Conservation (phyloP, 192 early-diverging fungal genomes). For the Diversispora epigaea region DNA sequence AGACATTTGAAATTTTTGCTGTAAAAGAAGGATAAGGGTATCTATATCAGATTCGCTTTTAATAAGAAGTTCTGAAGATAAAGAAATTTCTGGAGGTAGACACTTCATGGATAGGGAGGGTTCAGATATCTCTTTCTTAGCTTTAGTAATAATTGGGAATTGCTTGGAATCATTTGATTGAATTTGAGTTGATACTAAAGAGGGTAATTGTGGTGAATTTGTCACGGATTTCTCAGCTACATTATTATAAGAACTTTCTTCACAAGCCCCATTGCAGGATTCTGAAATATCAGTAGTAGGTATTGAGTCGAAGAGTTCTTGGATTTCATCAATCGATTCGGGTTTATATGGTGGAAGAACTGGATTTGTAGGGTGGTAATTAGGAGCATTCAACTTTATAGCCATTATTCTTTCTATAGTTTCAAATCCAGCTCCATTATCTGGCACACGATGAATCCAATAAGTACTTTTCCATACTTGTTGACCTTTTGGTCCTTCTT, state of each 20-base stretch:
- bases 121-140: too few relatives aligned
- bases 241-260: constrained; percentile 14
- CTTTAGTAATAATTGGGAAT: too few relatives aligned
- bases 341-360: constrained; percentile 13
- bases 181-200: background rate
- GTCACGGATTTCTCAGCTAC: constrained; percentile 10
- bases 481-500: too few relatives aligned
- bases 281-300: too few relatives aligned
- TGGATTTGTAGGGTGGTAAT: constrained; percentile 1
- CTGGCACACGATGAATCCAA: constrained; percentile 11
- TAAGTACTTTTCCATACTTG: constrained; percentile 4
- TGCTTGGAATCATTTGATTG: constrained; percentile 16
- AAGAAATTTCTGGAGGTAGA: constrained; percentile 21
- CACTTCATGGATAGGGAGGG: background rate
- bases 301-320: too few relatives aligned
- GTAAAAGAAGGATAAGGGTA: background rate
- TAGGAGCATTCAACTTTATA: constrained; percentile 1
- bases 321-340: background rate
- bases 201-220: constrained; percentile 4
- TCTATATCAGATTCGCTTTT: too few relatives aligned
- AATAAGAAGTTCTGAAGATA: constrained; percentile 7
- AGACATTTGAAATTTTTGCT: too few relatives aligned
- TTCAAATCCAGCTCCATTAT: constrained; percentile 3
- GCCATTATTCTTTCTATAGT: constrained; percentile 9
- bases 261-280: background rate